Conservation (phyloP, 1,284 basidiomycete species). For the Mrakiaceae sp. region DNA sequence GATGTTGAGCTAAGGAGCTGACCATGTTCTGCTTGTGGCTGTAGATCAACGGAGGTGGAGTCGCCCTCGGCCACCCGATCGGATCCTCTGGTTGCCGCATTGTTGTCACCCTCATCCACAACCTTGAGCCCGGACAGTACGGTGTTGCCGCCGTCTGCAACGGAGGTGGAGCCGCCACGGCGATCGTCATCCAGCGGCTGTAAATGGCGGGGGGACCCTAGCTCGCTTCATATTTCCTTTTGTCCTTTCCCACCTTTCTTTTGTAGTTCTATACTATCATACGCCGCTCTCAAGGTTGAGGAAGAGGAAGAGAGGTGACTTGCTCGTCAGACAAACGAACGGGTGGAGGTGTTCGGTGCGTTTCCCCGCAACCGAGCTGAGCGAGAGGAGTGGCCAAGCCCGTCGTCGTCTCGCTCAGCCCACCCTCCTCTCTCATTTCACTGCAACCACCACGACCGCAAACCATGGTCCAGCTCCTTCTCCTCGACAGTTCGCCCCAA, state of each 20-base stretch:
- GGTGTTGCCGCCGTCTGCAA: constrained; percentile 98
- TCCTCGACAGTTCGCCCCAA: constrained; percentile 4
- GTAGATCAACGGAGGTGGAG: constrained; percentile 52
- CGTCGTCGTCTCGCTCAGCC: too few relatives aligned
- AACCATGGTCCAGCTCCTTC: constrained; percentile 8
- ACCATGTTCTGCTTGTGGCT: not conserved
- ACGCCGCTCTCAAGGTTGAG: too few relatives aligned
- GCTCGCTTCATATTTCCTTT: not conserved
- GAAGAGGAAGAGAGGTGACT: too few relatives aligned
- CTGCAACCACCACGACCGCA: not conserved
- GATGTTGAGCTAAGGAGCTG: constrained; percentile 31
- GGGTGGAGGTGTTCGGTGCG: too few relatives aligned
- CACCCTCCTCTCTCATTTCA: not conserved
- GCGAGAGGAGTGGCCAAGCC: too few relatives aligned
- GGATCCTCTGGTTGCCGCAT: constrained; percentile 93
- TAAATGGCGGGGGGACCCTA: constrained; percentile 28
- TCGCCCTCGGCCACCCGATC: constrained; percentile 85
- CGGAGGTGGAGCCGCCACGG: constrained; percentile 86
- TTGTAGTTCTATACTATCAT: too few relatives aligned
- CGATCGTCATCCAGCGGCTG: constrained; percentile 76
- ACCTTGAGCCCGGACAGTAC: constrained; percentile 87
- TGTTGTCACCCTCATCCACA: constrained; percentile 85
- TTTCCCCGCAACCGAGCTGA: too few relatives aligned
- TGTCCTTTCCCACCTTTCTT: not conserved
- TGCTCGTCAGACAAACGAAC: too few relatives aligned